A percentile compares a stretch with the other conserved stretches of the same genome.
These are phyloP conservation scores for Waltiozyma sp. DNA, from an alignment of 1,139 yeast species.

Conservation along the genomic window DNA sequence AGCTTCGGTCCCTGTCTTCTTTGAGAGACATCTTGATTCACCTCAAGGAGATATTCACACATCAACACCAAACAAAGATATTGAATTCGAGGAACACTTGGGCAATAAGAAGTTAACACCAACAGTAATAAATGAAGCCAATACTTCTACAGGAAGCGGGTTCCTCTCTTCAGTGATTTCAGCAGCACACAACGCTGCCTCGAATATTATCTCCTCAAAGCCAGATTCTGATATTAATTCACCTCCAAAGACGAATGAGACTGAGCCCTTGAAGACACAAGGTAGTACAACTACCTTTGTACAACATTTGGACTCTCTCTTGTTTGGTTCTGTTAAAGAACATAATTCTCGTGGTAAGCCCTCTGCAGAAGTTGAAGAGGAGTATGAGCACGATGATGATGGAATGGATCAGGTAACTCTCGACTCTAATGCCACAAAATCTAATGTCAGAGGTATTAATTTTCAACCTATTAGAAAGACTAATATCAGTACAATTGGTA, in stretches of 20 bases:
- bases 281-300: slow-evolving; percentile 19
- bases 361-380: neutral
- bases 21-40: neutral
- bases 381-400: neutral
- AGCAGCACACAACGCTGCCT: slow-evolving; percentile 28
- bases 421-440: slow-evolving; percentile 2
- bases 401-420: slow-evolving; percentile 3
- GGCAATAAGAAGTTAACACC: slow-evolving; percentile 9
- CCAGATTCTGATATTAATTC: slow-evolving; percentile 10
- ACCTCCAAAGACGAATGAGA: slow-evolving; percentile 15
- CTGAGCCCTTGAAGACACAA: slow-evolving; percentile 5
- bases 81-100: slow-evolving; percentile 9
- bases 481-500: slow-evolving; percentile 55
- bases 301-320: slow-evolving; percentile 24
- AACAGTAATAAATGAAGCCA: no score
- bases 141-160: slow-evolving; percentile 10
- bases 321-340: slow-evolving; percentile 11
- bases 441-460: slow-evolving; percentile 24
- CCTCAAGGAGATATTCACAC: neutral
- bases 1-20: neutral
- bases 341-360: no score
- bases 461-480: slow-evolving; percentile 51
- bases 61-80: neutral
- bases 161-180: slow-evolving; percentile 22
- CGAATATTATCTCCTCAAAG: slow-evolving; percentile 15